A percentile compares a stretch with the other conserved stretches of the same genome.
These are phyloP conservation scores for Candolleomyces eurysporus DNA, from an alignment of 768 basidiomycete species.

Conservation along the genomic window DNA sequence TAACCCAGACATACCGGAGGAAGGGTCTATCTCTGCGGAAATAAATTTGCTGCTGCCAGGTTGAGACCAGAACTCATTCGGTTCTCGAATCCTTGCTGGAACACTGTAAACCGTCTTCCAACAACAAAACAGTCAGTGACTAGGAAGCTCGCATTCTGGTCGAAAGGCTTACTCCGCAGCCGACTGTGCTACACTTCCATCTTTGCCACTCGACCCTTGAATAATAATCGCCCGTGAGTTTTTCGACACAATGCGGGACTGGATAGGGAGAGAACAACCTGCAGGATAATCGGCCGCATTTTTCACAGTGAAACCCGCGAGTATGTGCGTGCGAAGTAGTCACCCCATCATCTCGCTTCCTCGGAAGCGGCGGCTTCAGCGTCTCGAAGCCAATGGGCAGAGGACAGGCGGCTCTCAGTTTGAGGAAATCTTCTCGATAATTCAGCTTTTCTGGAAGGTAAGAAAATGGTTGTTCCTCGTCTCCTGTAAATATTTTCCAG, in stretches of 20 bases:
- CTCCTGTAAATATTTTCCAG: conserved; percentile 35
- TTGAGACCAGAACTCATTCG: conserved; percentile 35
- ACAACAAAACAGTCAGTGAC: not conserved
- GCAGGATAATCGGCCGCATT: conserved; percentile 72
- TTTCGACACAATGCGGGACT: not conserved
- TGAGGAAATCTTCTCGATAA: conserved; percentile 50
- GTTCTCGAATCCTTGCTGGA: conserved; percentile 26
- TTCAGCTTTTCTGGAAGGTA: conserved; percentile 34
- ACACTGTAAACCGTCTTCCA: conserved; percentile 18
- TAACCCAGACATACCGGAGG: conserved; percentile 25
- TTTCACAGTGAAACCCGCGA: conserved; percentile 65
- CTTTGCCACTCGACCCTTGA: conserved; percentile 69
- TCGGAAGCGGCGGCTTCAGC: conserved; percentile 36
- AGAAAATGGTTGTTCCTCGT: not conserved
- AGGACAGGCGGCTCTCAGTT: conserved; percentile 28
- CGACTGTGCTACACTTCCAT: conserved; percentile 55
- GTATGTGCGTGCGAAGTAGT: conserved; percentile 56
- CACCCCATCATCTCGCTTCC: conserved; percentile 27
- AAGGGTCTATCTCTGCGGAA: conserved; percentile 27
- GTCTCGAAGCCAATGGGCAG: conserved; percentile 34
- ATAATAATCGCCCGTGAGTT: conserved; percentile 1
- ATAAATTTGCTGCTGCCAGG: conserved; percentile 26
- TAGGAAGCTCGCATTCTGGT: not conserved
- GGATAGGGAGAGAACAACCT: conserved; percentile 42
- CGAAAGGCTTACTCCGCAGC: conserved; percentile 2